phyloP scores from a whole-genome alignment of 2,329 filamentous ascomycete species.

The Trichoderma guizhouense region DNA sequence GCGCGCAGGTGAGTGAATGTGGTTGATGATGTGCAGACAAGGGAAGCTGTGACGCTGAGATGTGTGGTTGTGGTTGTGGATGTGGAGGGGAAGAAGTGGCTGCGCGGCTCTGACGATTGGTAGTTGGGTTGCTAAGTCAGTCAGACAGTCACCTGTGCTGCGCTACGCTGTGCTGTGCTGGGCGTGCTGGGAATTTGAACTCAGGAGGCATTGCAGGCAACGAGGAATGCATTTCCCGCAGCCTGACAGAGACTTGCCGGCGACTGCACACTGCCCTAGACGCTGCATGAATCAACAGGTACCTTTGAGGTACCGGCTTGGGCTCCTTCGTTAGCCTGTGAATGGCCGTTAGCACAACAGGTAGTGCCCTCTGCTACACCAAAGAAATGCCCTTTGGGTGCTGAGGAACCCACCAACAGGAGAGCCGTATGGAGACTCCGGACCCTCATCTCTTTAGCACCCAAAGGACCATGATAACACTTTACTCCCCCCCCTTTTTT shows the following conservation, averaged over 20 bases:
- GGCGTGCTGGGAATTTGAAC: conserved; percentile 8
- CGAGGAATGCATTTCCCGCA: conserved; percentile 1
- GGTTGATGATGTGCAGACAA: background rate
- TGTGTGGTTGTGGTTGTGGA: conserved; percentile 18
- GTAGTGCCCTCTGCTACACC: background rate
- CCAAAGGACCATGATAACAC: background rate
- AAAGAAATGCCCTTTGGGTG: background rate
- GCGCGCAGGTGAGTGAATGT: background rate
- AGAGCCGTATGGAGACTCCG: conserved; percentile 1
- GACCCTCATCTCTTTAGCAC: background rate
- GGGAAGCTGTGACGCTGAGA: conserved; percentile 4
- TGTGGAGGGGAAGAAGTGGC: conserved; percentile 23
- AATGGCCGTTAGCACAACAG: conserved; percentile 1
- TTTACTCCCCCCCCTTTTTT: background rate
- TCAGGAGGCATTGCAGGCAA: conserved; percentile 16
- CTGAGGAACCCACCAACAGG: conserved; percentile 2
- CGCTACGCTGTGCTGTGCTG: background rate
- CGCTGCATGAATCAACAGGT: background rate
- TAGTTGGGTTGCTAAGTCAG: conserved; percentile 18
- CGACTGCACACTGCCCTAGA: background rate
- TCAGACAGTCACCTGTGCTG: background rate
- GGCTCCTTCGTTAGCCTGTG: background rate
- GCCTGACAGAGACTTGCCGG: background rate
- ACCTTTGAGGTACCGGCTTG: background rate
- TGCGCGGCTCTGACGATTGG: conserved; percentile 19